Evolutionary conservation across 768 basidiomycete genomes (phyloP), one percentile per base, ranked within the genome.

Genomic region (Boletales sp.): DNA sequence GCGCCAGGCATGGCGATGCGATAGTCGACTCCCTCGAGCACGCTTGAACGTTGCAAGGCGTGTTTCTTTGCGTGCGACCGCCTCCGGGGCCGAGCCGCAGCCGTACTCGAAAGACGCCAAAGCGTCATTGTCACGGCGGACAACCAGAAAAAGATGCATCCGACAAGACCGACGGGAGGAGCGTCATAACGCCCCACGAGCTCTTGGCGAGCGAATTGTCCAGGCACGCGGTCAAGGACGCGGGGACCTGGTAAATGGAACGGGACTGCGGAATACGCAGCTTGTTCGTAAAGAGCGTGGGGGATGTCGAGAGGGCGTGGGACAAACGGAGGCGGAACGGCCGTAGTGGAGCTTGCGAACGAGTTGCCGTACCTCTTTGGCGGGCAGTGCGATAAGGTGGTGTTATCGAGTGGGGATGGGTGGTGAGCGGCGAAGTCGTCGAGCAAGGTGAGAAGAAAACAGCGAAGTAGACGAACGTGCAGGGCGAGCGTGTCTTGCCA

Each of bases 401-500:
- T 25, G 31, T 40, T 41, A 15, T 36, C 35, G n/a, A 38, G 5
- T n/a, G 50, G 40, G 12, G 46, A 30, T 48, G 33, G 3, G 2
- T 15, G 40, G 48, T 43, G 42, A 1, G 45, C 30, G 38, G 1
- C 3, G 13, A 41, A 7, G 30, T 25, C 25, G 8, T 18, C 37
- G 37, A 55, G 34, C 10, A 46, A 2, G 4, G 34, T 7, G 13
- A 50, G 42, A 1, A 54, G 17, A 42, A 57, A 54, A 41, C 51
- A 60, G 14, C 41, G 61, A 34, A 63, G 46, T 0, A 63, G 21
- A 12, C 5, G 31, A 17, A 30, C 43, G 35, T 62, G 61, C 31
- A 61, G 46, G 33, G 10, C 31, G 21, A 56, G 1, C 7, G 39
- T 51, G 44, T 63, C 60, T 31, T 57, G 38, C 57, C 57, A 59